These are phyloP conservation scores for Melastoma malabathricum DNA, from an alignment of 345 rosid species.

Conservation along the genomic window DNA sequence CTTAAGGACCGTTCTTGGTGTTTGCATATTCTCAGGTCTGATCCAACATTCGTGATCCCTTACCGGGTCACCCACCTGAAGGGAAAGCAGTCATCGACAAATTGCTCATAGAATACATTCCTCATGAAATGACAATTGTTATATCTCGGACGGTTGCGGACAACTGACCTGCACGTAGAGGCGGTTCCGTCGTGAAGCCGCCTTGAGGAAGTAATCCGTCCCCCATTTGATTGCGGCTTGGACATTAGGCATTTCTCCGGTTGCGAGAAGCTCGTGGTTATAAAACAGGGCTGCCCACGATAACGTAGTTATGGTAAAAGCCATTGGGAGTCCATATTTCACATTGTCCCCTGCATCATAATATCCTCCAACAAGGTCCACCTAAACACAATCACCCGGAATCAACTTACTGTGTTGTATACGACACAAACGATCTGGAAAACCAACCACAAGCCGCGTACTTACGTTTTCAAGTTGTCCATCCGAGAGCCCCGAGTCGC, in stretches of 20 bases:
- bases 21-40: slow-evolving; percentile 70
- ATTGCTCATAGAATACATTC: not conserved
- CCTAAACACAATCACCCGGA: slow-evolving; percentile 16
- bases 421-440: not conserved
- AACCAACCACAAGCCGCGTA: not conserved
- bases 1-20: slow-evolving; percentile 50
- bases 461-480: slow-evolving; percentile 57
- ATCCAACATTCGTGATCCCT: slow-evolving; percentile 76
- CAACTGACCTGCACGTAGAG: slow-evolving; percentile 58
- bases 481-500: slow-evolving; percentile 75
- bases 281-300: slow-evolving; percentile 61
- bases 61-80: slow-evolving; percentile 66
- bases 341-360: slow-evolving; percentile 93
- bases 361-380: slow-evolving; percentile 73
- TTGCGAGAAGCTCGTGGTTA: slow-evolving; percentile 27
- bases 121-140: too few relatives aligned
- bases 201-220: slow-evolving; percentile 78
- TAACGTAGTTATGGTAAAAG: slow-evolving; percentile 70
- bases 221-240: slow-evolving; percentile 70
- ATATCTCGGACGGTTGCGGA: not conserved
- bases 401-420: too few relatives aligned
- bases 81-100: not conserved
- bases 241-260: slow-evolving; percentile 39
- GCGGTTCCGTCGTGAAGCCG: slow-evolving; percentile 22
- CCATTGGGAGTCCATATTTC: slow-evolving; percentile 83